phyloP scores from a whole-genome alignment of 1,284 basidiomycete genomes.

The Trichosporon coremiiforme region DNA sequence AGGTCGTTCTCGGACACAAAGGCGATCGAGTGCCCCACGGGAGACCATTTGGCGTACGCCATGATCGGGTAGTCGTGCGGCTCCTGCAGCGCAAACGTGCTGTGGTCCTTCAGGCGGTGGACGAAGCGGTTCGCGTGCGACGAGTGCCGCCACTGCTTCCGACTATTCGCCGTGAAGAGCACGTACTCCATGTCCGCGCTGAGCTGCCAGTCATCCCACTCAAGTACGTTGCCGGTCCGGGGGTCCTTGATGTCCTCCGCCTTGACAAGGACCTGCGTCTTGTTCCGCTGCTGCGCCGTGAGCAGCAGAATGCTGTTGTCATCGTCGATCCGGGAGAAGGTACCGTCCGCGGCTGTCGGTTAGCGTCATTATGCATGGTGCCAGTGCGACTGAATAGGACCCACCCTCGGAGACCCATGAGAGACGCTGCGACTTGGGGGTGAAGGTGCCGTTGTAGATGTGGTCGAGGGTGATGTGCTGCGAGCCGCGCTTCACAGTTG shows the following conservation, averaged over 20 bases:
- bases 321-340: constrained; percentile 67
- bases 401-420: constrained; percentile 86
- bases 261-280: constrained; percentile 44
- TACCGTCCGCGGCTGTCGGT: constrained; percentile 77
- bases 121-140: constrained; percentile 86
- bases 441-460: constrained; percentile 85
- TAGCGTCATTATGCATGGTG: constrained; percentile 2
- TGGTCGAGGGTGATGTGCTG: constrained; percentile 80
- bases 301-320: constrained; percentile 71
- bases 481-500: constrained; percentile 60
- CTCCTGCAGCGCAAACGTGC: constrained; percentile 68
- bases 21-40: constrained; percentile 75
- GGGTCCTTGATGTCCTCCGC: constrained; percentile 39
- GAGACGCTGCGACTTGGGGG: constrained; percentile 59
- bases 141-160: constrained; percentile 92
- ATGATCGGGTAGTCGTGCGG: constrained; percentile 63
- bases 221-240: constrained; percentile 60
- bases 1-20: constrained; percentile 82
- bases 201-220: constrained; percentile 69
- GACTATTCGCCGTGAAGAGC: constrained; percentile 71
- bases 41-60: constrained; percentile 80
- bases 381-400: constrained; percentile 31
- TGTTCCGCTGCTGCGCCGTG: constrained; percentile 65
- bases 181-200: constrained; percentile 86
- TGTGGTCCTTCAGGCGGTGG: constrained; percentile 66